Conservation (phyloP, 2,329 filamentous ascomycete genomes). For the Colletotrichum tamarilloi region DNA sequence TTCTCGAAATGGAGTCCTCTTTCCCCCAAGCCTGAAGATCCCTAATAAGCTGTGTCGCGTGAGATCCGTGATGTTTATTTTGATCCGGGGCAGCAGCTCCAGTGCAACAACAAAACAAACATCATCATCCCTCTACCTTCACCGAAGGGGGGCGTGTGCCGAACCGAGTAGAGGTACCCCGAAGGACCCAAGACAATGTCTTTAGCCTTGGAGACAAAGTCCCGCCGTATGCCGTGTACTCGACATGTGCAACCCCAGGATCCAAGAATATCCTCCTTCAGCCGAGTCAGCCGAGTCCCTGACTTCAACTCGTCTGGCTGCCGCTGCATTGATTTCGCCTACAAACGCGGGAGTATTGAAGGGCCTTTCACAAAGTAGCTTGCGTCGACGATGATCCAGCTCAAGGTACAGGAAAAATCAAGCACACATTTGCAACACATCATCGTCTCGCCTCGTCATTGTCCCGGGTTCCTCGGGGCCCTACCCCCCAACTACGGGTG, state of each 20-base stretch:
- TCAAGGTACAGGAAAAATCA: background rate
- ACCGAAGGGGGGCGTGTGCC: background rate
- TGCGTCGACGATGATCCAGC: background rate
- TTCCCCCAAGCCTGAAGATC: background rate
- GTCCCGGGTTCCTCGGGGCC: background rate
- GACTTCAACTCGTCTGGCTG: background rate
- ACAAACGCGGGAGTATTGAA: background rate
- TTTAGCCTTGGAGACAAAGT: background rate
- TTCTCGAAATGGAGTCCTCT: background rate
- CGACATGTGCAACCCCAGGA: conserved; percentile 5
- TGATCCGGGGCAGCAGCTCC: background rate
- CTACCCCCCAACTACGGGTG: background rate
- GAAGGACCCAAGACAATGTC: conserved; percentile 20
- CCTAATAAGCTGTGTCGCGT: background rate
- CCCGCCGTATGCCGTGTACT: background rate
- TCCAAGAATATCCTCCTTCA: conserved; percentile 26
- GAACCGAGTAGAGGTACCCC: background rate
- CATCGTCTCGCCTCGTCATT: background rate
- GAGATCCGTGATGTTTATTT: background rate
- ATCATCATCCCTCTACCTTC: background rate
- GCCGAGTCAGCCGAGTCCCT: conserved; percentile 13
- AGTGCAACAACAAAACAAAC: conserved; percentile 2
- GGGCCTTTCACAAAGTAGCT: background rate
- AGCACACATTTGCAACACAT: background rate
- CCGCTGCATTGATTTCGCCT: background rate